A percentile compares a stretch with the other conserved stretches of the same genome.
phyloP scores from a whole-genome alignment of 1,284 basidiomycete species.

The Agaricales sp. region DNA sequence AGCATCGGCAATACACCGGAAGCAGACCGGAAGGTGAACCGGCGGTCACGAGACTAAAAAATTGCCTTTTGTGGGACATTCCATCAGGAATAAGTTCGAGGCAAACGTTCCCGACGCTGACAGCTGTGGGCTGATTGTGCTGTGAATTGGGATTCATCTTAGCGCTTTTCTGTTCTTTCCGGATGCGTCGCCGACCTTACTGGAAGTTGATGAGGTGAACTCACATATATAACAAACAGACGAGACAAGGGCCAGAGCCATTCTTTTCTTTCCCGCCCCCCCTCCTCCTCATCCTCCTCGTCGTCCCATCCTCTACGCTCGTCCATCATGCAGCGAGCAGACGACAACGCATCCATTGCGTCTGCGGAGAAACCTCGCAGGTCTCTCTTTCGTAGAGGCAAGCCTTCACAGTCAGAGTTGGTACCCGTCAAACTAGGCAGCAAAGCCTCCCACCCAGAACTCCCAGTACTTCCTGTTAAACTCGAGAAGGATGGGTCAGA shows the following conservation, averaged over 20 bases:
- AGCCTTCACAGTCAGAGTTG: conserved; percentile 14
- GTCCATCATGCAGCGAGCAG: background rate
- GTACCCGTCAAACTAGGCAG: conserved; percentile 4
- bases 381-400: conserved; percentile 6
- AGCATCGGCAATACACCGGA: too few species aligned
- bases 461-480: too few species aligned
- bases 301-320: background rate
- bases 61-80: too few species aligned
- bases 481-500: conserved; percentile 10
- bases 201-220: background rate
- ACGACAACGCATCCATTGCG: conserved; percentile 10
- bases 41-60: too few species aligned
- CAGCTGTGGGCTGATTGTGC: too few species aligned
- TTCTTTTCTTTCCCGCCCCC: background rate
- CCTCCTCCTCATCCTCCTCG: background rate
- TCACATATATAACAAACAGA: background rate
- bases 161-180: background rate
- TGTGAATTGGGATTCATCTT: background rate
- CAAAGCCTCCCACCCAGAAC: too few species aligned
- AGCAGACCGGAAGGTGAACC: too few species aligned
- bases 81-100: too few species aligned
- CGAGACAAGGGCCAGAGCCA: too few species aligned
- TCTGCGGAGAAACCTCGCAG: conserved; percentile 26
- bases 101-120: too few species aligned
- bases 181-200: background rate